These are phyloP conservation scores for Camelina hispida DNA, from an alignment of 345 rosid species.

Conservation along the genomic window DNA sequence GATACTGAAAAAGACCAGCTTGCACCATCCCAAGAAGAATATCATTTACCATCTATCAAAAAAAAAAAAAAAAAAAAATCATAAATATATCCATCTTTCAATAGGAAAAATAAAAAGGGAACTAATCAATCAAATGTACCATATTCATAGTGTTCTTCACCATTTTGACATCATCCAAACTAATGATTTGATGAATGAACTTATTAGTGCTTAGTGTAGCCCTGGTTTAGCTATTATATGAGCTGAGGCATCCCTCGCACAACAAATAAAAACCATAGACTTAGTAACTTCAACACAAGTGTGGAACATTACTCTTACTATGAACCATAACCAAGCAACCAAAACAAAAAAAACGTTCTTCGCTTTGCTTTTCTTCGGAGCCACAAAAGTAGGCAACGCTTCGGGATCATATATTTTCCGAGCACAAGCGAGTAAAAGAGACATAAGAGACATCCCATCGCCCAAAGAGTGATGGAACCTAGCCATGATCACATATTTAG, in stretches of 20 bases:
- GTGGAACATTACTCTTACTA: slow-evolving; percentile 52
- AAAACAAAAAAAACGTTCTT: no score
- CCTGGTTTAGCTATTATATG: slow-evolving; percentile 48
- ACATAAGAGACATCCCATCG: no score
- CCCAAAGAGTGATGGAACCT: no score
- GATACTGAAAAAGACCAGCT: slow-evolving; percentile 64
- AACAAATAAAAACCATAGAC: slow-evolving; percentile 42
- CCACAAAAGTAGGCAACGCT: no score
- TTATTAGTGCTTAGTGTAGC: slow-evolving; percentile 20
- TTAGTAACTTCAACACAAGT: slow-evolving; percentile 52
- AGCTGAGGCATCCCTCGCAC: slow-evolving; percentile 44
- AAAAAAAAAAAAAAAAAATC: neutral
- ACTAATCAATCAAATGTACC: slow-evolving; percentile 25
- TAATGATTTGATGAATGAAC: slow-evolving; percentile 50
- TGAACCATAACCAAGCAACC: no score
- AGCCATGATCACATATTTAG: neutral
- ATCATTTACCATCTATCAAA: slow-evolving; percentile 50
- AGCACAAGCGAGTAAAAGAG: no score
- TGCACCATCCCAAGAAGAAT: slow-evolving; percentile 61
- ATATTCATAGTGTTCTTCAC: slow-evolving; percentile 29
- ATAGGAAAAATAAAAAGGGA: neutral
- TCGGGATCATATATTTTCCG: no score
- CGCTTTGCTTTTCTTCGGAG: no score
- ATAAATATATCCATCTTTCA: neutral
- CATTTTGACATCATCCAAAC: slow-evolving; percentile 39